A percentile compares a stretch with the other conserved stretches of the same genome.
phyloP scores from a whole-genome alignment of 257 asterid genomes.

The Vinca minor region DNA sequence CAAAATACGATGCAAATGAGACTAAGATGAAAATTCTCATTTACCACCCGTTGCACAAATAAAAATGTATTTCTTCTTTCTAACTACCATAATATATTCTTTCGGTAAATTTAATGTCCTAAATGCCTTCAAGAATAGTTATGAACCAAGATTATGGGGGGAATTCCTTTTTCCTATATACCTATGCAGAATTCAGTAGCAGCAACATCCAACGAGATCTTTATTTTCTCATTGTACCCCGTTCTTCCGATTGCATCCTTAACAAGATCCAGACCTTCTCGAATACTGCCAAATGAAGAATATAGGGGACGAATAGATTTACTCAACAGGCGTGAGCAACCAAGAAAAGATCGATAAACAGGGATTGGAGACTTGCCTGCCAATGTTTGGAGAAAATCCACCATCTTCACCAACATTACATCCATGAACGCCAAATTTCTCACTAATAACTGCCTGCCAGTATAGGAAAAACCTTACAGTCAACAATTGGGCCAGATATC shows the following conservation, averaged over 20 bases:
- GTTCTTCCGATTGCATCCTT: conserved; percentile 90
- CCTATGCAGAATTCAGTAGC: conserved; percentile 98
- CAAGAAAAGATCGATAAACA: conserved; percentile 4
- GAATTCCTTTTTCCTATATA: conserved; percentile 16
- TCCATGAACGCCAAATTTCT: conserved; percentile 63
- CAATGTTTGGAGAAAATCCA: conserved; percentile 87
- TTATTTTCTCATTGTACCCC: conserved; percentile 73
- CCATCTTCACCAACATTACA: conserved; percentile 98
- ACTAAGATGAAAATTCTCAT: background rate
- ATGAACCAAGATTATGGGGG: conserved; percentile 9
- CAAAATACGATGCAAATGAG: background rate
- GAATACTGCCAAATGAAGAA: conserved; percentile 53
- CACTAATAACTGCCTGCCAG: conserved; percentile 78
- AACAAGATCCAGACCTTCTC: conserved; percentile 88
- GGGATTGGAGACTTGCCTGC: conserved; percentile 55
- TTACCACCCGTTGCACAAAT: background rate
- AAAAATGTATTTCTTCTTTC: background rate
- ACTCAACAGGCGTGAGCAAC: conserved; percentile 1
- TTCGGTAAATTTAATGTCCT: background rate
- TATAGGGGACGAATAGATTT: conserved; percentile 14
- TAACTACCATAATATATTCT: background rate
- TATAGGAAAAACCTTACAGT: conserved; percentile 10
- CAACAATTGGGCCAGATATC: background rate
- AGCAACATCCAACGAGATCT: conserved; percentile 78
- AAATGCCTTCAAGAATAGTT: background rate